Percentiles rank a stretch among this genome's conserved stretches.
These are phyloP conservation scores for Penicillium sp. DNA, from an alignment of 2,329 filamentous ascomycete species.

Conservation along the genomic window DNA sequence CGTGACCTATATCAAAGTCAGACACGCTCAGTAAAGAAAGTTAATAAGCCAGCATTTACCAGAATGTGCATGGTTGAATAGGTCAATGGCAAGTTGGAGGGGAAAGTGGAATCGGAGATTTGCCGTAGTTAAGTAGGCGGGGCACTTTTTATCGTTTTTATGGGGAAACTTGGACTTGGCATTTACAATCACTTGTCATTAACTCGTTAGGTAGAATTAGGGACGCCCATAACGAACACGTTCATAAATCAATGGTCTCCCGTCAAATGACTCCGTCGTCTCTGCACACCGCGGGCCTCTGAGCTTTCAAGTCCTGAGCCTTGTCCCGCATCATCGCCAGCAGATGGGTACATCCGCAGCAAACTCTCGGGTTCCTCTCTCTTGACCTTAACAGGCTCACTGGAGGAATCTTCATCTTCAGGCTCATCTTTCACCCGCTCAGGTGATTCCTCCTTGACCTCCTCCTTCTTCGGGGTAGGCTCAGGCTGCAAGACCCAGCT, in stretches of 20 bases:
- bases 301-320: conserved; percentile 50
- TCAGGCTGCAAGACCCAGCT: conserved; percentile 37
- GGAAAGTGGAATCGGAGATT: conserved; percentile 20
- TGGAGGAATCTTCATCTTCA: conserved; percentile 10
- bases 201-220: too few species aligned
- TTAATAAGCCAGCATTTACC: conserved; percentile 32
- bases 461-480: conserved; percentile 16
- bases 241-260: conserved; percentile 10
- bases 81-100: conserved; percentile 13
- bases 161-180: not conserved
- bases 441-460: conserved; percentile 29
- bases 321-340: conserved; percentile 46
- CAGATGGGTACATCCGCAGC: conserved; percentile 17
- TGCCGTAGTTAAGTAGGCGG: conserved; percentile 4
- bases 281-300: conserved; percentile 29
- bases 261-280: conserved; percentile 29
- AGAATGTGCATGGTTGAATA: conserved; percentile 48
- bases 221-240: not conserved
- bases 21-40: not conserved
- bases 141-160: conserved; percentile 17
- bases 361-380: conserved; percentile 27
- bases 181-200: too few species aligned
- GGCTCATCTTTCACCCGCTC: conserved; percentile 16
- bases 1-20: conserved; percentile 34
- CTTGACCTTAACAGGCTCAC: conserved; percentile 26